These are phyloP conservation scores for Meyerozyma carpophila DNA, from an alignment of 1,139 yeast genomes.

Conservation along the genomic window DNA sequence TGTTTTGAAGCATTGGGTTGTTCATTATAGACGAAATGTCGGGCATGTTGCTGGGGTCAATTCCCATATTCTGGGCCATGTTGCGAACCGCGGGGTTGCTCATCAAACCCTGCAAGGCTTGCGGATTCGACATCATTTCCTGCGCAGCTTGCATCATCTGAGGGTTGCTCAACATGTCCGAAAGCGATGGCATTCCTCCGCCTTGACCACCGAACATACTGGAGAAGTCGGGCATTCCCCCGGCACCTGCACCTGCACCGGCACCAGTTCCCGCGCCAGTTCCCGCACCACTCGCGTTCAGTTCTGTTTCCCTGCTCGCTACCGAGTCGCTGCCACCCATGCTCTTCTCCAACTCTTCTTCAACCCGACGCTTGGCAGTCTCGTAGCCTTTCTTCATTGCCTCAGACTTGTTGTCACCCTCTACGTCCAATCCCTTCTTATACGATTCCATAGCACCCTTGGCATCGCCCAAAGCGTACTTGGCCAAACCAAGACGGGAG, in stretches of 20 bases:
- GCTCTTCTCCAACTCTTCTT: conserved; percentile 57
- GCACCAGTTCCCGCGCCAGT: conserved; percentile 27
- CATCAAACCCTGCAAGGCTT: conserved; percentile 71
- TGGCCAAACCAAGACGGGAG: conserved; percentile 91
- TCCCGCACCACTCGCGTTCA: neutral
- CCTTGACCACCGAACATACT: conserved; percentile 53
- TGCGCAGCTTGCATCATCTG: conserved; percentile 91
- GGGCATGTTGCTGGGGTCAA: conserved; percentile 53
- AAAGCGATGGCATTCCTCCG: conserved; percentile 54
- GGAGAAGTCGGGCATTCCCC: conserved; percentile 71
- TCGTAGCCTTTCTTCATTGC: conserved; percentile 93
- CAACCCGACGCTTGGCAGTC: conserved; percentile 83
- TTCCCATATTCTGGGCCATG: conserved; percentile 68
- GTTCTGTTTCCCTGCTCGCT: conserved; percentile 2
- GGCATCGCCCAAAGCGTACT: conserved; percentile 84
- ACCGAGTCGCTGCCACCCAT: conserved; percentile 11
- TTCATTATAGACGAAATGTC: conserved; percentile 68
- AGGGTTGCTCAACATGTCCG: conserved; percentile 79
- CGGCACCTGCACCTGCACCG: conserved; percentile 48
- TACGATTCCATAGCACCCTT: conserved; percentile 89
- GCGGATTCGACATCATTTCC: conserved; percentile 86
- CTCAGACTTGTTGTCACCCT: conserved; percentile 79
- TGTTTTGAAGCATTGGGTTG: conserved; percentile 69
- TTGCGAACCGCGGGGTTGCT: conserved; percentile 72
- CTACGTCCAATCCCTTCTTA: conserved; percentile 77